Percentiles rank a stretch among this genome's conserved stretches.
Conservation (phyloP, 352 stramenopile genomes). For the Phytopythium boreale region DNA sequence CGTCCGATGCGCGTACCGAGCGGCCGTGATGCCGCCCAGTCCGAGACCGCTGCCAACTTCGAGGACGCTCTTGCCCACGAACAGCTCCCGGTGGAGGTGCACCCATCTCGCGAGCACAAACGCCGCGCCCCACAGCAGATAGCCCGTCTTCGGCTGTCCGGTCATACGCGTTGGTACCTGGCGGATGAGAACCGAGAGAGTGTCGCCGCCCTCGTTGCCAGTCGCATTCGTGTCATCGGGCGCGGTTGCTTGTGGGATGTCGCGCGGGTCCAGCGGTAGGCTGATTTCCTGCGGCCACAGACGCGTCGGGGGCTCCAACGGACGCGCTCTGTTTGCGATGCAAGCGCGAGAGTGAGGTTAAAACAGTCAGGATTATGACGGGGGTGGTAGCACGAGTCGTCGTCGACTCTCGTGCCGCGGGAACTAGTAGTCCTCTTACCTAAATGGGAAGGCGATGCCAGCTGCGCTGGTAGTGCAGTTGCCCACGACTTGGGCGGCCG, state of each 20-base stretch:
- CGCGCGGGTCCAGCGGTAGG: conserved; percentile 60
- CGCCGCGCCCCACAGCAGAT: conserved; percentile 78
- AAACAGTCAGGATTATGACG: background rate
- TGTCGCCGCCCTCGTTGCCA: conserved; percentile 14
- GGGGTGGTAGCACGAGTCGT: no score
- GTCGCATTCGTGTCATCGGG: background rate
- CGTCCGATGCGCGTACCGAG: conserved; percentile 54
- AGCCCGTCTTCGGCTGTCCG: conserved; percentile 82
- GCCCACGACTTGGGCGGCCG: conserved; percentile 58
- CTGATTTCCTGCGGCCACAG: conserved; percentile 49
- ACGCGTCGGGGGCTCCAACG: conserved; percentile 55
- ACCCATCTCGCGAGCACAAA: conserved; percentile 82
- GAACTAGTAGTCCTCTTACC: no score
- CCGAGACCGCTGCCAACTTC: conserved; percentile 84
- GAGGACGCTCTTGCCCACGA: conserved; percentile 65
- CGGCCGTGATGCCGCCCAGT: conserved; percentile 73
- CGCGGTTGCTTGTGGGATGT: conserved; percentile 12
- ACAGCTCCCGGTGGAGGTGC: conserved; percentile 72
- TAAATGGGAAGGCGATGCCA: conserved; percentile 67
- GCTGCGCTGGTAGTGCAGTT: conserved; percentile 59
- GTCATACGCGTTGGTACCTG: conserved; percentile 84
- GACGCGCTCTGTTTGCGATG: conserved; percentile 33
- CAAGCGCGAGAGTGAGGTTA: background rate
- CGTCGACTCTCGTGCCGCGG: no score
- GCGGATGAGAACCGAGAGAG: conserved; percentile 62